Percentiles rank a stretch among this genome's conserved stretches.
Conservation (phyloP, 179 eudicot genomes). For the Gypsophila paniculata region DNA sequence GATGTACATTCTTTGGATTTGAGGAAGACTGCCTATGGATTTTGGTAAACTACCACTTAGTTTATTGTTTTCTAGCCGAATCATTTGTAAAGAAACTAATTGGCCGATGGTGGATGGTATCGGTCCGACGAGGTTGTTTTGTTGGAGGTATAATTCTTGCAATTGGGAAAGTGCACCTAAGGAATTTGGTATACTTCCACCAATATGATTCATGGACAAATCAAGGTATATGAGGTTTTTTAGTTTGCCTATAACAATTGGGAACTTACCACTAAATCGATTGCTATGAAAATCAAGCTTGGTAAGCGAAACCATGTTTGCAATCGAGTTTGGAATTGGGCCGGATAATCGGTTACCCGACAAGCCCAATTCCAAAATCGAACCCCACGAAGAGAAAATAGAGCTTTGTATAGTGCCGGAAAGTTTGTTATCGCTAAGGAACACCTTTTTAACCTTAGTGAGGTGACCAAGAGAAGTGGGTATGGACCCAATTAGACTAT, state of each 20-base stretch:
- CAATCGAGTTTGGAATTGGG: conserved; percentile 47
- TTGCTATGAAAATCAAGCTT: conserved; percentile 59
- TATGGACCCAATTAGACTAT: conserved; percentile 50
- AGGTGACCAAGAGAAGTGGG: conserved; percentile 49
- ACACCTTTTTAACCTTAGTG: conserved; percentile 32
- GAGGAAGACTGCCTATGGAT: conserved; percentile 48
- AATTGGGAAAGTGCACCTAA: conserved; percentile 48
- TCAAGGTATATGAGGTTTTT: conserved; percentile 38
- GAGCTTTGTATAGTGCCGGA: conserved; percentile 40
- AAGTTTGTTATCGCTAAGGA: conserved; percentile 44
- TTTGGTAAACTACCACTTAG: conserved; percentile 51
- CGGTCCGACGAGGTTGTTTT: conserved; percentile 44
- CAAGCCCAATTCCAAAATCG: conserved; percentile 26
- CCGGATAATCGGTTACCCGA: conserved; percentile 40
- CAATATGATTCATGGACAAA: conserved; percentile 50
- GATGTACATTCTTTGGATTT: conserved; percentile 45
- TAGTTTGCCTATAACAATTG: conserved; percentile 47
- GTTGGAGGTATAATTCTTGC: conserved; percentile 34
- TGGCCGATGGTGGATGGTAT: conserved; percentile 51
- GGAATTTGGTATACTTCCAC: conserved; percentile 49
- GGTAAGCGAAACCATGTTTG: conserved; percentile 32
- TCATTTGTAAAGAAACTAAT: conserved; percentile 43
- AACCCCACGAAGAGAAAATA: conserved; percentile 32
- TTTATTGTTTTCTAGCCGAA: conserved; percentile 39
- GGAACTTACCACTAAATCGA: conserved; percentile 42